Base-by-base conservation (phyloP, 768 basidiomycete species). In the Kwoniella newhampshirensis region DNA sequence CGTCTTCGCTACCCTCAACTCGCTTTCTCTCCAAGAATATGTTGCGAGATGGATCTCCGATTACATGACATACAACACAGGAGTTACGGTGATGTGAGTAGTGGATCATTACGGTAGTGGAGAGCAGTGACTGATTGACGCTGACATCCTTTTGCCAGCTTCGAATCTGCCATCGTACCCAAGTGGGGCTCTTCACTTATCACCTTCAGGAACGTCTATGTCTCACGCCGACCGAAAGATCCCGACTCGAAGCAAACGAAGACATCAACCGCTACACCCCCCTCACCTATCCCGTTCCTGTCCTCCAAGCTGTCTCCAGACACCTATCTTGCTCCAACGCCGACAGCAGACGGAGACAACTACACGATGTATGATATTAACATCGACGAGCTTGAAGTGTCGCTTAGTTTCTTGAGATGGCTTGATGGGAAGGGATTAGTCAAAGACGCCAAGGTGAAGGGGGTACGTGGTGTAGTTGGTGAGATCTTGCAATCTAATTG, bases 101-200 rank as follows among this genome's bases (percentile, higher is more conserved):
- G 5, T n/a, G 44, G n/a, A 43, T 41, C 51, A 40, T 25, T 9
- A 17, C 12, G 9, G 13, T 6, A 32, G 7, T 23, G 12, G 23
- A 4, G n/a, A 46, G 8, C 21, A 23, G 26, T 6, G 12, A 25
- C n/a, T 20, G 28, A 51, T 15, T n/a, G 17, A 36, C 23, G 51
- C 51, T 46, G 44, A 42, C 37, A 25, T 13, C 13, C 30, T 26
- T 35, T 1, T 56, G 25, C 25, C 51, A 74, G 70, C 51, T 97
- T 97, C 74, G 96, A 99, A 77, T 91, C 89, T 4, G 96, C 96
- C 27, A 93, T 98, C 66, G 93, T 98, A 9, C 94, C 96, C 2
- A 92, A 91, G 75, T 96, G 93, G 91, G 89, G 91, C 61, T 90
- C 93, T 68, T 93, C 91, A 9, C 86, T 87, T 13, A 87, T 99